phyloP scores from a whole-genome alignment of 805 yeast species.

The Millerozyma acaciae region DNA sequence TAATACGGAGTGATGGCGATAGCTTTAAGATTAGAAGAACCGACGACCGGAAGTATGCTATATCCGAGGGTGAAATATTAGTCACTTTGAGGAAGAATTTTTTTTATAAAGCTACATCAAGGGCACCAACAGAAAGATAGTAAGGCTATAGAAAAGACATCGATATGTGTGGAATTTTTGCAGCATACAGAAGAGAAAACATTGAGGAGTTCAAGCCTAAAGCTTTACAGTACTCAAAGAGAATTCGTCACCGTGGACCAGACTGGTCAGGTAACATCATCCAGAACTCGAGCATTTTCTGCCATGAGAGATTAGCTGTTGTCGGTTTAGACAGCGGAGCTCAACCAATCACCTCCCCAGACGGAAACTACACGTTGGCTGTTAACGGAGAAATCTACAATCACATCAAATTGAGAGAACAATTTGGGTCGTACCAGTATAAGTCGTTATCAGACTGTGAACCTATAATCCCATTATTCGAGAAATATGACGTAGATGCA shows the following conservation, averaged over 20 bases:
- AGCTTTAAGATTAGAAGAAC: no score
- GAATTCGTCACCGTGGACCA: constrained; percentile 98
- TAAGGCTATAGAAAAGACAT: background rate
- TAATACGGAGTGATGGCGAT: no score
- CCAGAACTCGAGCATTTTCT: constrained; percentile 75
- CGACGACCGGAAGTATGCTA: no score
- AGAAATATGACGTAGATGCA: constrained; percentile 83
- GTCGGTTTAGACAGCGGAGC: constrained; percentile 98
- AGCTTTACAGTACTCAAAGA: constrained; percentile 86
- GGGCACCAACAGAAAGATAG: background rate
- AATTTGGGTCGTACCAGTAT: constrained; percentile 69
- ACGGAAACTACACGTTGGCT: constrained; percentile 67
- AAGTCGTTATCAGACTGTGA: constrained; percentile 94
- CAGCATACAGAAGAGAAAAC: constrained; percentile 80
- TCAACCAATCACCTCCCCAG: constrained; percentile 87
- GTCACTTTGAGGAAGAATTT: constrained; percentile 6
- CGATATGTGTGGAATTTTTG: constrained; percentile 96
- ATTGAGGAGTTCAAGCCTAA: constrained; percentile 76
- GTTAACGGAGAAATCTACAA: constrained; percentile 99
- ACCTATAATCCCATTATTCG: constrained; percentile 89
- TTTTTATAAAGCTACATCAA: background rate
- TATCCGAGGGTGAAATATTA: constrained; percentile 10
- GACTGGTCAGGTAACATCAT: constrained; percentile 94
- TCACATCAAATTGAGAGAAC: constrained; percentile 84
- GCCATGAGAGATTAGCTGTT: constrained; percentile 95